A percentile compares a stretch with the other conserved stretches of the same genome.
These are phyloP conservation scores for Nakaseomyces sp. DNA, from an alignment of 1,139 yeast species.

Conservation along the genomic window DNA sequence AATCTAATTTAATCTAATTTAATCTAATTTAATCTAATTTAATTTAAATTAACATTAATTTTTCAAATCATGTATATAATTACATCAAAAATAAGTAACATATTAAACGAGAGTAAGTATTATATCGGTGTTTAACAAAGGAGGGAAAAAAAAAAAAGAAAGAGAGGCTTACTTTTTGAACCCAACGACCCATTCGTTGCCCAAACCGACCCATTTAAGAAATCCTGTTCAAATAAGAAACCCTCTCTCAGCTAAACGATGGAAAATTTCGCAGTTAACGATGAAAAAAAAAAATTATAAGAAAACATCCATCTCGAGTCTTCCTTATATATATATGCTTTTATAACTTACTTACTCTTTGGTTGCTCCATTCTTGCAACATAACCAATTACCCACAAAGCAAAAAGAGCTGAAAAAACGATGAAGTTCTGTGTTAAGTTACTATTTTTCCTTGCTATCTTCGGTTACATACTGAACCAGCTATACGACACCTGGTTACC, in stretches of 20 bases:
- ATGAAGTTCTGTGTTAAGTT: conserved; percentile 28
- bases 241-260: not conserved
- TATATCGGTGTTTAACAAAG: not conserved
- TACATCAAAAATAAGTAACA: too few species aligned
- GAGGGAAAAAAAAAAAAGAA: not conserved
- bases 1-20: too few species aligned
- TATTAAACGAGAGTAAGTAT: not conserved
- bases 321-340: not conserved
- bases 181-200: not conserved
- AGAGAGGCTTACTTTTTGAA: too few species aligned
- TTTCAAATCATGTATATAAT: too few species aligned
- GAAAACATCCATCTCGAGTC: too few species aligned
- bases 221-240: too few species aligned
- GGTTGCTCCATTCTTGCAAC: not conserved
- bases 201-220: too few species aligned
- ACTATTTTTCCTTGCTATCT: conserved; percentile 13
- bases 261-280: not conserved
- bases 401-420: not conserved
- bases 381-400: not conserved
- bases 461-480: conserved; percentile 32
- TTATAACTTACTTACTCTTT: not conserved
- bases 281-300: too few species aligned
- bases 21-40: too few species aligned
- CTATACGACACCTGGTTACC: conserved; percentile 64
- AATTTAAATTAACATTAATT: too few species aligned